Percentiles rank a stretch among this genome's conserved stretches.
phyloP scores from a whole-genome alignment of 1,139 yeast species.

The Eremothecium cymbalariae region DNA sequence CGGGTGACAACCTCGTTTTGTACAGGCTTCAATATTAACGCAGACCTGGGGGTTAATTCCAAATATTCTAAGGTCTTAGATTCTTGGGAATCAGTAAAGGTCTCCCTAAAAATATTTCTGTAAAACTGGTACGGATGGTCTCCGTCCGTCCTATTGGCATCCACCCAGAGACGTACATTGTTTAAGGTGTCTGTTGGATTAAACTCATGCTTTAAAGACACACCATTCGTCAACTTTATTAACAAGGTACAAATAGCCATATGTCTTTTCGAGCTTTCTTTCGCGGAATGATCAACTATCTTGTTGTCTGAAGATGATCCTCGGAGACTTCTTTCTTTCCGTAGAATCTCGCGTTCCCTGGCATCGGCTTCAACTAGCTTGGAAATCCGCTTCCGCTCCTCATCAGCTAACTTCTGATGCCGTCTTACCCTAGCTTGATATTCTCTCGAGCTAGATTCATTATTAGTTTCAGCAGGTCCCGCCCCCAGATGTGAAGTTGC shows the following conservation, averaged over 20 bases:
- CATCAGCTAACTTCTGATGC: conserved; percentile 34
- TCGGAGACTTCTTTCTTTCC: no score
- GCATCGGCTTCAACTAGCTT: conserved; percentile 32
- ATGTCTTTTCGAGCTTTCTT: conserved; percentile 7
- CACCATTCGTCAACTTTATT: conserved; percentile 26
- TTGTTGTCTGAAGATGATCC: no score
- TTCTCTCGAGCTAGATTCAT: background rate
- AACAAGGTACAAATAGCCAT: conserved; percentile 20
- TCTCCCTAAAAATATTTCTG: conserved; percentile 39
- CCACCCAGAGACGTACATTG: conserved; percentile 48
- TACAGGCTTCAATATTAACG: conserved; percentile 51
- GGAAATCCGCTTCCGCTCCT: conserved; percentile 49
- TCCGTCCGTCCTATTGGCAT: conserved; percentile 42
- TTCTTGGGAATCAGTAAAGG: conserved; percentile 48
- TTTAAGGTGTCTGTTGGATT: conserved; percentile 19
- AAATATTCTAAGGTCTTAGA: conserved; percentile 40
- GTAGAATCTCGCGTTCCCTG: conserved; percentile 21
- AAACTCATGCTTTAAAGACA: conserved; percentile 23
- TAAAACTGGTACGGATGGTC: conserved; percentile 42
- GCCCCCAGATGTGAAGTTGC: background rate
- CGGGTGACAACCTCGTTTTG: conserved; percentile 13
- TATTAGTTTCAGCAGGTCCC: no score
- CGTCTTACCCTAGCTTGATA: conserved; percentile 38
- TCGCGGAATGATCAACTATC: conserved; percentile 17
- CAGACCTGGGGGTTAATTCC: conserved; percentile 57